Evolutionary conservation across 2,329 filamentous ascomycete species (phyloP).

Genomic region (Xylaria sp.): DNA sequence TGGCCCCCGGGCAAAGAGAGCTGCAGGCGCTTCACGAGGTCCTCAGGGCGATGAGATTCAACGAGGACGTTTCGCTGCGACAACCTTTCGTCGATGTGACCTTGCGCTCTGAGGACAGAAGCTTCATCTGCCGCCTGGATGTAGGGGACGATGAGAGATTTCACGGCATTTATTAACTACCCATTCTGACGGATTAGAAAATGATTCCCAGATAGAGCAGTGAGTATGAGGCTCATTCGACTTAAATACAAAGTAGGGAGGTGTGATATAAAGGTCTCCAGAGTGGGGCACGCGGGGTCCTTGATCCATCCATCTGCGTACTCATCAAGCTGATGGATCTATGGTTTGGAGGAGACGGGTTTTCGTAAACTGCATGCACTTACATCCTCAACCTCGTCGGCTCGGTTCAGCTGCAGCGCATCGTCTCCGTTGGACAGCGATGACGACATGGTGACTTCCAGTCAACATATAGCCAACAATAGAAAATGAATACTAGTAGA

Average conservation of each 20-base stretch:
- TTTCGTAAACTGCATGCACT: conserved; percentile 42
- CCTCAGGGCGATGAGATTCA: conserved; percentile 68
- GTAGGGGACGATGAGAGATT: conserved; percentile 75
- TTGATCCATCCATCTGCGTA: not conserved
- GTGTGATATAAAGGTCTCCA: not conserved
- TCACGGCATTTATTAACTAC: conserved; percentile 75
- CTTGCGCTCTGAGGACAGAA: conserved; percentile 62
- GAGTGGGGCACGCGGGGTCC: conserved; percentile 22
- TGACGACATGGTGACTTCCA: conserved; percentile 13
- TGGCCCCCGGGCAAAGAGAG: conserved; percentile 67
- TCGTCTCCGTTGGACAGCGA: conserved; percentile 27
- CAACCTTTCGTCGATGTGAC: conserved; percentile 57
- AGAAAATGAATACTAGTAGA: not conserved
- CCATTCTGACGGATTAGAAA: conserved; percentile 1
- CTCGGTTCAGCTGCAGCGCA: conserved; percentile 49
- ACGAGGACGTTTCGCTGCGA: conserved; percentile 69
- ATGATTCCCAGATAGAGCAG: not conserved
- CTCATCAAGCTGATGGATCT: not conserved
- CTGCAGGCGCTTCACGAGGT: conserved; percentile 65
- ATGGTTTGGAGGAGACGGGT: not conserved
- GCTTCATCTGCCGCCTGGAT: conserved; percentile 76
- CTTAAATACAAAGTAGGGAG: no score
- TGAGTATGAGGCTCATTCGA: not conserved
- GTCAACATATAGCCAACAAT: not conserved
- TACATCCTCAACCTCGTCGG: conserved; percentile 60